Evolutionary conservation across 2,329 filamentous ascomycete species (phyloP).

Genomic region (Colletotrichum trifolii): DNA sequence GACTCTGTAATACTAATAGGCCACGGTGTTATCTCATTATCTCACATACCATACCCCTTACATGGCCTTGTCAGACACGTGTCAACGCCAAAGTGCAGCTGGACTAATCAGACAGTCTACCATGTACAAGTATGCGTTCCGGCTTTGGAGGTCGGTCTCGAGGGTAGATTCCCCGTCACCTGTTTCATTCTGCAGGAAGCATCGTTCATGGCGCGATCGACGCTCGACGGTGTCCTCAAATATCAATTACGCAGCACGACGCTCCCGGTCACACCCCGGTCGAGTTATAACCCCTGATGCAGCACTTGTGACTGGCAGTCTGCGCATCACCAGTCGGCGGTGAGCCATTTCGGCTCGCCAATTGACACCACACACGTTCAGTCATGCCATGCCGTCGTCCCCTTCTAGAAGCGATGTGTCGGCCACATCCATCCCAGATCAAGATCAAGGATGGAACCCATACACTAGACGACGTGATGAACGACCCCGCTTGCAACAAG

Average conservation of each 20-base stretch:
- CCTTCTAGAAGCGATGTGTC: conserved; percentile 7
- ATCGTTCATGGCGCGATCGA: no score
- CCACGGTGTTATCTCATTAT: no score
- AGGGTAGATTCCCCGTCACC: no score
- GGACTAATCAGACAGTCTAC: no score
- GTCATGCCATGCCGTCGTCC: background rate
- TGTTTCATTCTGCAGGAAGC: no score
- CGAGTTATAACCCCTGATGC: background rate
- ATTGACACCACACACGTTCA: background rate
- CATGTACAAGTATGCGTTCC: no score
- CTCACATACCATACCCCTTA: no score
- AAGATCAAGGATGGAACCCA: background rate
- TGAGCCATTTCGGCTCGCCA: background rate
- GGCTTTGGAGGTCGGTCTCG: no score
- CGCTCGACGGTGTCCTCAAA: background rate
- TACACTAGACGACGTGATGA: background rate
- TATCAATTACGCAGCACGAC: background rate
- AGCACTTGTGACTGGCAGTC: conserved; percentile 8
- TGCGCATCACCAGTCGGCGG: conserved; percentile 4
- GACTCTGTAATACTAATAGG: no score
- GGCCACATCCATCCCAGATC: background rate
- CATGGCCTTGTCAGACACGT: no score
- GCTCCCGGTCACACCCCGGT: background rate
- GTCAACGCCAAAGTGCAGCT: no score
- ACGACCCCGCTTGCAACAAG: background rate